Base-by-base conservation (phyloP, 208 protist species). In the Leptomonas pyrrhocoris region DNA sequence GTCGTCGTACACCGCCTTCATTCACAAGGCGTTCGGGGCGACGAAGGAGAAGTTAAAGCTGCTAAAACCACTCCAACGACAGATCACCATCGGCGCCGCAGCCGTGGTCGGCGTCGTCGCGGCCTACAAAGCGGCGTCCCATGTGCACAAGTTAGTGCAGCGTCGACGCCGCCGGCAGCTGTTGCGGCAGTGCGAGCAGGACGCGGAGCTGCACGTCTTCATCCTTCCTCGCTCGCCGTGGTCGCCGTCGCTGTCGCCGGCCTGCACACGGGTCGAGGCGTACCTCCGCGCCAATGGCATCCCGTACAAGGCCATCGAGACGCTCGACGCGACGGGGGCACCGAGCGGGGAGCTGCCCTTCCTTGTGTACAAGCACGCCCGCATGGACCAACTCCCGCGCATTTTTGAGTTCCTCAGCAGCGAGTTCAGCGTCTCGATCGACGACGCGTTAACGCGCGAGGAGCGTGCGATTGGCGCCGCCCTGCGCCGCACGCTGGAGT, bases 211-310 rank as follows among this genome's bases (percentile, higher is more conserved):
- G 21, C 71, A 85, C 34, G 48, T 93, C 27, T 85, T 84, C 57
- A 87, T 84, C 19, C 63, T 80, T n/a, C 79, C 67, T 4, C 88
- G 82, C 38, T 82, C 77, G 2, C 64, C 73, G 7, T 72, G 82
- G 42, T 77, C 80, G 23, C 85, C 85, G 9, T 86, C 81, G 27
- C 48, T 91, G 4, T 88, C 79, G 0, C 50, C 70, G n/a, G 59
- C 73, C 31, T 88, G 85, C 73, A 80, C 74, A 13, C 69, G 68
- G 1, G 72, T 91, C 0, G 88, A 94, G 62, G 73, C 83, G 8
- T 88, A 83, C 60, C 68, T 89, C 36, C 84, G 85, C 16, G 72
- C 84, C 19, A 79, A 80, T 43, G 59, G 74, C 25, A 85, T 94
- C 18, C 82, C 84, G 16, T 88, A 91, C 68, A 76, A 71, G 54